Percentiles rank a stretch among this genome's conserved stretches.
These are phyloP conservation scores for Primulina tabacum DNA, from an alignment of 257 asterid genomes.

Conservation along the genomic window DNA sequence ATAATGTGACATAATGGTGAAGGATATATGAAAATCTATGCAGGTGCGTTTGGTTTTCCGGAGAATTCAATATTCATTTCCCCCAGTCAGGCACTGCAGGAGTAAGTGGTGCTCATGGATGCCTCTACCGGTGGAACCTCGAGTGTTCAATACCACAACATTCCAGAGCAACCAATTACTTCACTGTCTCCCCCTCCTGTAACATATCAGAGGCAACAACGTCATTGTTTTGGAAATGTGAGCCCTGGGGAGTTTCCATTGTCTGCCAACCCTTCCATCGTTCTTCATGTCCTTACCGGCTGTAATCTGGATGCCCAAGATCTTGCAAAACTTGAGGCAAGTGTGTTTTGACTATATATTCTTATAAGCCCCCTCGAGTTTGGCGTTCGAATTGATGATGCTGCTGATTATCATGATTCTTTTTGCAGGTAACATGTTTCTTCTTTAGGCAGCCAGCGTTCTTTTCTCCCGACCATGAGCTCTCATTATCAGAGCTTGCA, in stretches of 20 bases:
- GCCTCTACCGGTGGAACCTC: slow-evolving; percentile 80
- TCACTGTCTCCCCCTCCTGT: slow-evolving; percentile 47
- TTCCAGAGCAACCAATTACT: slow-evolving; percentile 59
- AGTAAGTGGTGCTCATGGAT: slow-evolving; percentile 87
- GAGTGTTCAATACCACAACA: slow-evolving; percentile 67
- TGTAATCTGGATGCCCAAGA: slow-evolving; percentile 85
- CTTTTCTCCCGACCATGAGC: slow-evolving; percentile 73
- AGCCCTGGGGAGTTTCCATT: slow-evolving; percentile 96
- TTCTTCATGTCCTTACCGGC: slow-evolving; percentile 87
- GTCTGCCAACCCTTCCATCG: slow-evolving; percentile 90
- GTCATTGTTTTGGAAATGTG: slow-evolving; percentile 76
- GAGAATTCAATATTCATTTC: slow-evolving; percentile 30
- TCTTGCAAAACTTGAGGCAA: slow-evolving; percentile 98
- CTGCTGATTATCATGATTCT: slow-evolving; percentile 58
- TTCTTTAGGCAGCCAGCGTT: slow-evolving; percentile 90
- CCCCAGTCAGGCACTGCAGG: slow-evolving; percentile 61
- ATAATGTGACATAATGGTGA: background rate
- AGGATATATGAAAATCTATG: slow-evolving; percentile 25
- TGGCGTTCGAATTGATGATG: slow-evolving; percentile 53
- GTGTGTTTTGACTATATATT: slow-evolving; percentile 31
- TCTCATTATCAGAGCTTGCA: slow-evolving; percentile 93
- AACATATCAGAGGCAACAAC: slow-evolving; percentile 53
- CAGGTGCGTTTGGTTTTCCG: slow-evolving; percentile 22
- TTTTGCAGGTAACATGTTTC: slow-evolving; percentile 85
- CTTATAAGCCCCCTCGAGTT: background rate